Evolutionary conservation across 768 basidiomycete genomes (phyloP).

Genomic region (Cystofilobasidium macerans): DNA sequence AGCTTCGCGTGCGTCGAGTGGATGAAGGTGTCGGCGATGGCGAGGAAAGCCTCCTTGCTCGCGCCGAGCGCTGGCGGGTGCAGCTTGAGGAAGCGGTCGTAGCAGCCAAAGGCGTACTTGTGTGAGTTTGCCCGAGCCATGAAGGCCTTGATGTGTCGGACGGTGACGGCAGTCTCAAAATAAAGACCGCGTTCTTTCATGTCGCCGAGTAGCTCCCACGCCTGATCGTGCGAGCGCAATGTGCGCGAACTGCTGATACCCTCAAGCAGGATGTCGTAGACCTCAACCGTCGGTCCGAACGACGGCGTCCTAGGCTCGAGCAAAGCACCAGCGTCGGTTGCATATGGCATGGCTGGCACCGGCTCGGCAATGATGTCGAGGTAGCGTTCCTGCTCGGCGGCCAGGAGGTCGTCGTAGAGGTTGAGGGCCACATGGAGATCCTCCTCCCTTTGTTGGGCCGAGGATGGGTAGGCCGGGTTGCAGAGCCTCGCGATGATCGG

Average conservation of each 20-base stretch:
- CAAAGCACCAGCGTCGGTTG: not conserved
- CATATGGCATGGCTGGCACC: not conserved
- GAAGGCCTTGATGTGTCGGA: constrained; percentile 15
- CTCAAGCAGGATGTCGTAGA: constrained; percentile 23
- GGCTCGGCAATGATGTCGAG: not conserved
- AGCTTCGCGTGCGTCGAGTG: not conserved
- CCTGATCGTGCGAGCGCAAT: not conserved
- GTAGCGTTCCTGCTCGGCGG: constrained; percentile 3
- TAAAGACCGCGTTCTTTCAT: constrained; percentile 17
- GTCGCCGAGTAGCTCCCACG: constrained; percentile 19
- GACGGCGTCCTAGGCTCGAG: not conserved
- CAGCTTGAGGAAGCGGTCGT: constrained; percentile 15
- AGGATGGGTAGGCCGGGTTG: not conserved
- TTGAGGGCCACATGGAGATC: constrained; percentile 4
- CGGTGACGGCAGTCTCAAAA: constrained; percentile 3
- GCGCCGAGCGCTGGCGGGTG: constrained; percentile 17
- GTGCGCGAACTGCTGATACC: constrained; percentile 13
- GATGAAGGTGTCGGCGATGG: constrained; percentile 11
- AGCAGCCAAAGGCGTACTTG: constrained; percentile 18
- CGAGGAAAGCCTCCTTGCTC: constrained; percentile 16
- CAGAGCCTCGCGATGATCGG: constrained; percentile 14
- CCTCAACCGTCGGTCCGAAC: constrained; percentile 16
- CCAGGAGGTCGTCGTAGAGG: constrained; percentile 19
- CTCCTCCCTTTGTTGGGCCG: not conserved
- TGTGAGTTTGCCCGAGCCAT: constrained; percentile 9